Conservation (phyloP, 768 basidiomycete genomes). For the Galerina marginata region DNA sequence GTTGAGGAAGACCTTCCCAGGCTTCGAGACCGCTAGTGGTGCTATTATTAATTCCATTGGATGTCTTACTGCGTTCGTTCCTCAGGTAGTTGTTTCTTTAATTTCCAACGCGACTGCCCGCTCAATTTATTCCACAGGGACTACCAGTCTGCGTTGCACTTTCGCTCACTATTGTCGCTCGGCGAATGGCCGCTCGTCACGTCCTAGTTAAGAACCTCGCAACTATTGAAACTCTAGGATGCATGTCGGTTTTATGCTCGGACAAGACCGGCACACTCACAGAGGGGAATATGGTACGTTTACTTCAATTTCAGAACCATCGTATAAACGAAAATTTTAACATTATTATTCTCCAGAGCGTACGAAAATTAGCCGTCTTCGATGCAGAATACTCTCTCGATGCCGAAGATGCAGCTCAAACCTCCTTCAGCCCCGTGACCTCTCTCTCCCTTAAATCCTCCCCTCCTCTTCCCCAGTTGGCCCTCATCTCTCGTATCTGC, state of each 20-base stretch:
- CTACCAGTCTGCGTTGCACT: constrained; percentile 52
- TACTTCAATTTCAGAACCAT: background rate
- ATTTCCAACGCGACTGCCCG: no score
- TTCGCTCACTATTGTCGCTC: constrained; percentile 53
- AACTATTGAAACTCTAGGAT: constrained; percentile 59
- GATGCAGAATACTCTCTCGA: background rate
- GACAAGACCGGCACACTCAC: constrained; percentile 64
- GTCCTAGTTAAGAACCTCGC: constrained; percentile 57
- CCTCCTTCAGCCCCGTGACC: constrained; percentile 14
- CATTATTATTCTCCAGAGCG: background rate
- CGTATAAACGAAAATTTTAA: background rate
- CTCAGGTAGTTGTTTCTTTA: constrained; percentile 39
- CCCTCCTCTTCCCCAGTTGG: constrained; percentile 35
- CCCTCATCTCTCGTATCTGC: constrained; percentile 56
- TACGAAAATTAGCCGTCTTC: background rate
- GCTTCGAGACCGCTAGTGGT: constrained; percentile 37
- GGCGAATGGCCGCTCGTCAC: constrained; percentile 42
- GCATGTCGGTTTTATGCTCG: constrained; percentile 56
- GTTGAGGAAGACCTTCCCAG: constrained; percentile 40
- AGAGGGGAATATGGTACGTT: constrained; percentile 30
- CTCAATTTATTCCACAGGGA: constrained; percentile 26
- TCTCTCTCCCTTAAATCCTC: background rate
- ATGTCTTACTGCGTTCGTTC: constrained; percentile 45
- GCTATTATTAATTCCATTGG: constrained; percentile 45
- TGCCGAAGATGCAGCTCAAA: constrained; percentile 42